Base-by-base conservation (phyloP, 257 asterid species). In the Plantago ovata region DNA sequence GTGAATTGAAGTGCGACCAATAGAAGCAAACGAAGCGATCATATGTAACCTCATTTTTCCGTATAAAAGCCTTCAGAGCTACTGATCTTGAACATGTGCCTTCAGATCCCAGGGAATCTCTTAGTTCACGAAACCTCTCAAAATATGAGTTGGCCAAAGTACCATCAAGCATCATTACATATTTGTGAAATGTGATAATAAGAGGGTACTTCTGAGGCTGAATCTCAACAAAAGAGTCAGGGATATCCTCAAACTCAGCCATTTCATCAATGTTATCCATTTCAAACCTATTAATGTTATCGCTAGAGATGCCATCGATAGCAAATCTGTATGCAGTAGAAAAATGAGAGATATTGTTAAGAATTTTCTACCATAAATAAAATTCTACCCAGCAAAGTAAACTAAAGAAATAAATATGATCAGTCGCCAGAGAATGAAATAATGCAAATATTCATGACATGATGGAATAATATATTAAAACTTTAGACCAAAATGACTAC, bases 141-240 rank as follows among this genome's bases (percentile, higher is more conserved):
- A 85, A 85, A 55, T 74, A 85, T 3, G 95, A 82, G 23, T 58
- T 44, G 6, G 76, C 72, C 13, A 80, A 18, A 32, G 86, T 72
- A 40, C 88, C 88, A 23, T 85, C 95, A 4, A 85, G 81, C 91
- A 82, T 85, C 88, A 85, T 70, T 49, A 85, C 14, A 52, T 82
- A 82, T 69, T 85, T 82, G 9, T 67, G 82, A 53, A 85, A 85
- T 23, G 91, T 85, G 43, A 85, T 67, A 13, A 85, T 80, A 1
- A 85, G 84, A 28, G 91, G 91, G 60, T 78, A 80, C 65, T 72
- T 72, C 32, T 69, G 63, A 9, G 67, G 65, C 9, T 73, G 69
- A 61, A 82, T 76, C 62, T 70, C 76, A 48, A 68, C 11, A 70
- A 85, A 70, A 0, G 88, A 62, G 70, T 82, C 82, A 0, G 88